phyloP scores from a whole-genome alignment of 805 yeast species.

The Candida ulmi region DNA sequence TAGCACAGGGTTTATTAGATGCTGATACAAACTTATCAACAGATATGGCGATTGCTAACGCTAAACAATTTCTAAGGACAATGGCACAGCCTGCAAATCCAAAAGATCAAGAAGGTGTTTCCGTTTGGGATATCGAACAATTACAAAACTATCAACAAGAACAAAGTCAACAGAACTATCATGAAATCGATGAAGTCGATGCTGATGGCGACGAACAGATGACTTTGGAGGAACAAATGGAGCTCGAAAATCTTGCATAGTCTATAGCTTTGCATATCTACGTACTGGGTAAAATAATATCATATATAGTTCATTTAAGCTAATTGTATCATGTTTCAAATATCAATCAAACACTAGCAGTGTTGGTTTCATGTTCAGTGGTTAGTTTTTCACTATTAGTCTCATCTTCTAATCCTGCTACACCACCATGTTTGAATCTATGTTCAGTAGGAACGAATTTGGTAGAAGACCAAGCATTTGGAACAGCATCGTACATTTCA shows the following conservation, averaged over 20 bases:
- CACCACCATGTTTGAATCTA: no score
- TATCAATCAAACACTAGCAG: no score
- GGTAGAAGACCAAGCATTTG: constrained; percentile 29
- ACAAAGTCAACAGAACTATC: constrained; percentile 28
- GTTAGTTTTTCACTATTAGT: no score
- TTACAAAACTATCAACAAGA: constrained; percentile 51
- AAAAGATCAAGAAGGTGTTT: constrained; percentile 87
- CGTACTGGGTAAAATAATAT: no score
- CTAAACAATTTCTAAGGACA: constrained; percentile 85
- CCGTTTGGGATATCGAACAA: constrained; percentile 85
- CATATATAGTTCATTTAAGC: no score
- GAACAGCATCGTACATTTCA: constrained; percentile 40
- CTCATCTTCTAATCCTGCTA: no score
- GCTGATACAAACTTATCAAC: constrained; percentile 90
- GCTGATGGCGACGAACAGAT: constrained; percentile 24
- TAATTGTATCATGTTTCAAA: no score
- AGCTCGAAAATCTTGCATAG: constrained; percentile 14
- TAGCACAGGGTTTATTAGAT: constrained; percentile 85
- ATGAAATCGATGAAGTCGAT: constrained; percentile 16
- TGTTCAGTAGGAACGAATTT: constrained; percentile 29
- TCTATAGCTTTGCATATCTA: no score
- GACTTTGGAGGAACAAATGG: constrained; percentile 22
- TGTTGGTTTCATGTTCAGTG: no score
- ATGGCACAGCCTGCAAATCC: constrained; percentile 92
- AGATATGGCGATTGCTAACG: constrained; percentile 95